phyloP scores from a whole-genome alignment of 495 filamentous ascomycete genomes.

The Penicillium soppii region DNA sequence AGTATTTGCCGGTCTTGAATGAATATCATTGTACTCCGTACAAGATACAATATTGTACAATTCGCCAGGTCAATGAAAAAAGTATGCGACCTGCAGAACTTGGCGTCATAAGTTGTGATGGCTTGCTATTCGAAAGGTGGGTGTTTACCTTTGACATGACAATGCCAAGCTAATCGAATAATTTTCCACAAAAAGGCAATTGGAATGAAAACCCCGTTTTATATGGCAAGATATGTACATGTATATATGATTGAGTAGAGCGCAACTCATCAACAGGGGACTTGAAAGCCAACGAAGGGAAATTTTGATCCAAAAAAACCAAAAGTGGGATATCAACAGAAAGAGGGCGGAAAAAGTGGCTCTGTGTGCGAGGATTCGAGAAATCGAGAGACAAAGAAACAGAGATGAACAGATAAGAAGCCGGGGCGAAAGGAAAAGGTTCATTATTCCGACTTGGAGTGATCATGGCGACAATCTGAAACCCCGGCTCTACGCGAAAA shows the following conservation, averaged over 20 bases:
- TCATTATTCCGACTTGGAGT: slow-evolving; percentile 16
- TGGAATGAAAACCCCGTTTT: background rate
- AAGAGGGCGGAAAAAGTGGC: background rate
- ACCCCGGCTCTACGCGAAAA: slow-evolving; percentile 1
- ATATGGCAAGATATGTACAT: slow-evolving; percentile 8
- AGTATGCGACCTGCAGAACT: too few relatives aligned
- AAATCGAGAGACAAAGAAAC: background rate
- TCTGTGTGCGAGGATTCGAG: too few relatives aligned
- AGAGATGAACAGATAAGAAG: background rate
- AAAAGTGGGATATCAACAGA: slow-evolving; percentile 25
- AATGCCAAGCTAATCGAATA: background rate
- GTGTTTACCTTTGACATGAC: too few relatives aligned
- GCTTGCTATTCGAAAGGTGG: too few relatives aligned
- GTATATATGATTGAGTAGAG: background rate
- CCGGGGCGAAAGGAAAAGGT: slow-evolving; percentile 11
- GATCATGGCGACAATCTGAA: slow-evolving; percentile 10
- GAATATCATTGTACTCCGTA: too few relatives aligned
- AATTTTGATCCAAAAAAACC: background rate
- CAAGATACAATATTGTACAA: too few relatives aligned
- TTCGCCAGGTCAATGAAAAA: too few relatives aligned
- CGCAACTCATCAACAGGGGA: background rate
- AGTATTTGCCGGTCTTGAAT: too few relatives aligned
- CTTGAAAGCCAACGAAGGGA: slow-evolving; percentile 12
- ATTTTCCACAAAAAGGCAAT: background rate
- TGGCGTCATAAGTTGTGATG: too few relatives aligned